Evolutionary conservation across 2,329 filamentous ascomycete genomes (phyloP), one percentile per base, ranked within the genome.

Genomic region (Hymenoscyphus infarciens): DNA sequence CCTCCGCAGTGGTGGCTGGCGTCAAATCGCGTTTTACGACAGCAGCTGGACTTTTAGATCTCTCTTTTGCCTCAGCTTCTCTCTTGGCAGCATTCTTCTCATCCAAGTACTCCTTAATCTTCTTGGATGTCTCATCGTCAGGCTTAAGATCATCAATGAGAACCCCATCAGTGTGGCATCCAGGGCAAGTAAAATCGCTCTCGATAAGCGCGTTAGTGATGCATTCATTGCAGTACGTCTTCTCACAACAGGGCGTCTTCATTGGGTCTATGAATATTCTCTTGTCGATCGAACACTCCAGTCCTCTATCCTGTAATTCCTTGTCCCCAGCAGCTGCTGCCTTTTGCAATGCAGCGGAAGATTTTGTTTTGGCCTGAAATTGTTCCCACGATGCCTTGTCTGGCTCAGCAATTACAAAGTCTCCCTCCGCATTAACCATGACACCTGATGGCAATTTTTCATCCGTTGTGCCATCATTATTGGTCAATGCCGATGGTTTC

Each of bases 151-250:
- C 90, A 83, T 97, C 94, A 79, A 98, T 90, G 72, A 97, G 82
- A 68, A 97, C 91, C 73, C 91, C 91, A 75, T 97, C 92, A 67
- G 89, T 90, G 78, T 91, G 87, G 82, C 95, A 99, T 70, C 88
- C 88, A 68, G 95, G 95, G 78, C 95, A 99, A 77, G 93, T 83
- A 79, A 99, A 92, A 83, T 99, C 95, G 85, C 90, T 95, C 82
- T 98, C 93, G 79, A 97, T 94, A 78, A 99, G 88, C 79, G 93
- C 91, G 85, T 97, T 97, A 77, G 95, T 96, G 80, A 99, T 97
- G 89, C 95, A 99, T 77, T 97, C 92, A 86, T 95, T 95, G 84
- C 95, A 99, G 83, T 96, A 99, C 75, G 93, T 97, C 85, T 90
- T 96, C 80, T 90, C 86, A 83, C 95, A 99, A 85, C 95, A 99